Percentiles rank a stretch among this genome's conserved stretches.
Evolutionary conservation across 2,329 filamentous ascomycete genomes (phyloP).

Genomic region (Apiospora hydei): DNA sequence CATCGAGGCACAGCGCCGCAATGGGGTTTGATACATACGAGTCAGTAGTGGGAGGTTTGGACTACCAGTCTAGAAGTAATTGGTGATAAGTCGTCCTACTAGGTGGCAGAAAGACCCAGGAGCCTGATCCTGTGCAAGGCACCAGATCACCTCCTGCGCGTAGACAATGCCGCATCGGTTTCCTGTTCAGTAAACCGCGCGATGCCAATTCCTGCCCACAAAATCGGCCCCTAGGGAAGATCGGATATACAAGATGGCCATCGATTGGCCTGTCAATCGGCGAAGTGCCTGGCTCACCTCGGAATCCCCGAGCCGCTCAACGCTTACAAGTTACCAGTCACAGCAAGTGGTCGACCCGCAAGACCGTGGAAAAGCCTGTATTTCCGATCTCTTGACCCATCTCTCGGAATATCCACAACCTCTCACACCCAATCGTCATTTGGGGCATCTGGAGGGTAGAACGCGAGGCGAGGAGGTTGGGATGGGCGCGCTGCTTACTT

Average conservation of each 20-base stretch:
- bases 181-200: background rate
- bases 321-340: background rate
- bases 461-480: background rate
- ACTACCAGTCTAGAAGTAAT: background rate
- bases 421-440: background rate
- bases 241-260: background rate
- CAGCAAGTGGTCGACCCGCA: background rate
- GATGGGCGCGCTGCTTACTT: background rate
- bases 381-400: background rate
- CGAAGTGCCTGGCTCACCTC: constrained; percentile 10
- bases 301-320: background rate
- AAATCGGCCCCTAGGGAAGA: background rate
- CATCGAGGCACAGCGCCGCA: constrained; percentile 8
- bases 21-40: background rate
- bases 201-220: background rate
- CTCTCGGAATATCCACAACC: background rate
- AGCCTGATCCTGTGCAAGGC: constrained; percentile 5
- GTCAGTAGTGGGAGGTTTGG: background rate
- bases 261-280: background rate
- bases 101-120: background rate
- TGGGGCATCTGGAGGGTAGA: background rate
- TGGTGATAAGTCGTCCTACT: background rate
- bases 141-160: background rate
- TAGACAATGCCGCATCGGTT: background rate
- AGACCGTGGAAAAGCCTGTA: background rate